Evolutionary conservation across 495 filamentous ascomycete species (phyloP), one percentile per base, ranked within the genome.

Genomic region (Pyrenopolyporus hunteri): DNA sequence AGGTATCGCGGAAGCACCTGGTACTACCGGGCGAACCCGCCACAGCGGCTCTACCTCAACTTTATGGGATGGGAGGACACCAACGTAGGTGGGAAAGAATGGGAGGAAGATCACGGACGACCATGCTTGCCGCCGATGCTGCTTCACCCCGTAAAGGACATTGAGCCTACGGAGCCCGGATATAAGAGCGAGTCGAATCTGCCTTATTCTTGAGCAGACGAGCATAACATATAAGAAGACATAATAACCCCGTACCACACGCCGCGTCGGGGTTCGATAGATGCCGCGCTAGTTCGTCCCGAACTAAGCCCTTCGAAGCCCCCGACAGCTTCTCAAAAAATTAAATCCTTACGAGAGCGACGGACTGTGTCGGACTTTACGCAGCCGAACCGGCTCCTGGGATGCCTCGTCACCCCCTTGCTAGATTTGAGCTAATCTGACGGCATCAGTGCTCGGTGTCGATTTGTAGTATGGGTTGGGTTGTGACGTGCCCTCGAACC

Each of bases 61-160:
- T 88, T 86, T 78, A 70, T 89, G 68, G 85, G 85, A 2, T 79
- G 76, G 60, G 80, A 84, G 45, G 80, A 82, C 42, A 77, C 72
- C 14, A 74, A 67, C 22, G 68, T 81, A 17, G 82, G 82, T 25
- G 82, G 82, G 3, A 40, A 62, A 17, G 74, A 80, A 65, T 85
- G 82, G 79, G 83, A 86, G 69, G 72, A 69, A 22, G 19, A 57
- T 4, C 70, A 84, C 51, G 81, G 82, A 11, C 73, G 81, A 51
- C 66, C 78, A 2, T 85, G 83, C 61, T 70, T 86, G 6, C 84
- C 84, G 9, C 73, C 82, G 13, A 81, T 85, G 70, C 65, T 85
- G 10, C 63, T 86, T 31, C 80, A 82, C 67, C 82, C 83, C 4
- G 71, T 85, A 54, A 81, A 83, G 66, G 76, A 83, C 33, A 71